Percentiles rank a stretch among this genome's conserved stretches.
phyloP scores from a whole-genome alignment of 805 yeast species.

The Candida adriatica region DNA sequence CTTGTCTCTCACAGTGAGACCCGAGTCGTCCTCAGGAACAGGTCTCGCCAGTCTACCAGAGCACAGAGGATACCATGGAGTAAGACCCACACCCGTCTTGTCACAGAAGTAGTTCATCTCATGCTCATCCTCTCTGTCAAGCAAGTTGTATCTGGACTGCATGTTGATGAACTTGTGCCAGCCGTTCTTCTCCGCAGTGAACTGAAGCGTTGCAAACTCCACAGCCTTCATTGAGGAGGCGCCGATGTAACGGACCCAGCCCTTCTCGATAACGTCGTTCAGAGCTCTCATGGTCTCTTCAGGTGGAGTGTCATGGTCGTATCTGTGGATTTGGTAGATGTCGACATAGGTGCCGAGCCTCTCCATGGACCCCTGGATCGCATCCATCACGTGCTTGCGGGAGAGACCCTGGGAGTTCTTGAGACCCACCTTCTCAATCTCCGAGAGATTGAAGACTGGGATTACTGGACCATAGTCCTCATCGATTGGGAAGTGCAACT shows the following conservation, averaged over 20 bases:
- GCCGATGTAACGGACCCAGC: constrained; percentile 49
- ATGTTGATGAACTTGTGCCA: constrained; percentile 54
- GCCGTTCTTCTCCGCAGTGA: constrained; percentile 44
- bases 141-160: constrained; percentile 50
- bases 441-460: neutral
- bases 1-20: constrained; percentile 8
- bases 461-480: constrained; percentile 1
- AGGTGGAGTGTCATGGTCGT: constrained; percentile 36
- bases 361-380: constrained; percentile 31
- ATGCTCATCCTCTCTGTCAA: constrained; percentile 55
- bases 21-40: constrained; percentile 8
- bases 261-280: constrained; percentile 41
- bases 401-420: constrained; percentile 32
- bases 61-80: constrained; percentile 56
- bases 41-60: constrained; percentile 50
- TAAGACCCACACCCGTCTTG: constrained; percentile 45
- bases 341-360: constrained; percentile 41
- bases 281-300: constrained; percentile 50
- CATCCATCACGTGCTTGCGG: constrained; percentile 41
- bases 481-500: constrained; percentile 20
- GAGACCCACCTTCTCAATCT: constrained; percentile 3
- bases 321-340: constrained; percentile 47
- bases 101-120: constrained; percentile 53
- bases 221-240: constrained; percentile 53
- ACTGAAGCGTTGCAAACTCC: constrained; percentile 48